Base-by-base conservation (phyloP, 768 basidiomycete species). In the Auriscalpium microsporum region DNA sequence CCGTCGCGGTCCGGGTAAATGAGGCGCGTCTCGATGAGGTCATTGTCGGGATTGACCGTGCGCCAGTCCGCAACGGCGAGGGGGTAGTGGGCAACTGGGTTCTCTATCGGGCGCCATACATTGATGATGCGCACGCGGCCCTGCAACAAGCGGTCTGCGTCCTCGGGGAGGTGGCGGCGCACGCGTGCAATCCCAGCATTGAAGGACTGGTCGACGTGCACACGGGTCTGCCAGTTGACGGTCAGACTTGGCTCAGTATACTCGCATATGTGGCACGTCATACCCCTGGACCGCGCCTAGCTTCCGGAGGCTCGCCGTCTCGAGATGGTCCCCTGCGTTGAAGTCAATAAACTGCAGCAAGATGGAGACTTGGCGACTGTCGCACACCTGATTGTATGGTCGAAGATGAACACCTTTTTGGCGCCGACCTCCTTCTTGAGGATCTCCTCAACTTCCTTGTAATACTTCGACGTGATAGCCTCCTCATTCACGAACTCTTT, bases 131-230 rank as follows among this genome's bases (percentile, higher is more conserved):
- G 73, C 34, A 69, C 67, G 52, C 75, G 73, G 14, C 68, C 64
- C 55, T 72, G 66, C 53, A 77, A 66, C 17, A 75, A 68, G 16
- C 67, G 69, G 55, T 74, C 72, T 1, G 74, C 77, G 34, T 77
- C 75, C 10, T 67, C 69, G 5, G 67, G 67, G 19, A 72, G 69
- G 48, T 76, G 74, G 14, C 63, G 56, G 23, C 67, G 60, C 0
- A 78, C 75, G 4, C 77, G 73, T 19, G 60, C 58, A n/a, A 68
- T 63, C 6, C 69, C 66, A 1, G 75, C 68, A 4, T 58, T 58
- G 54, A 63, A 70, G 0, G 76, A 76, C 65, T 78, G 77, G 59
- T 78, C 76, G 33, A 77, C 72, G 60, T 78, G 76, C 9, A 75
- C 73, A 21, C 66, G 69, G 51, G 68, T 63, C 73, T 75, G 54